Conservation (phyloP, 2,329 filamentous ascomycete genomes). For the Paraphoma chrysanthemicola region DNA sequence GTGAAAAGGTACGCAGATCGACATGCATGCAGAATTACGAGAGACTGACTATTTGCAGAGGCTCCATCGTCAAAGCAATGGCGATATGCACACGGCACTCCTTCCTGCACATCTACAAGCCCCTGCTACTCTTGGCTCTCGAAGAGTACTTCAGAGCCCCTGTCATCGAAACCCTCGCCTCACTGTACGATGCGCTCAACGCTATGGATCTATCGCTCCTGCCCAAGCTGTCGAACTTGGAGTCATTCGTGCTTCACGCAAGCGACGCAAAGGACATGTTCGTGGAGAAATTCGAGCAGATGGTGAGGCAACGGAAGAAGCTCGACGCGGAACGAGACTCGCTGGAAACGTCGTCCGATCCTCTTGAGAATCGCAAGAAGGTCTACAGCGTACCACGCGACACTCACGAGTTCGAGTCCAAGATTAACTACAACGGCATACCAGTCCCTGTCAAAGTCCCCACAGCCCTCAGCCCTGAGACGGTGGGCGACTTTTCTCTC, state of each 20-base stretch:
- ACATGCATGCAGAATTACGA: background rate
- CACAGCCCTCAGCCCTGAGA: constrained; percentile 91
- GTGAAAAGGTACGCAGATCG: constrained; percentile 67
- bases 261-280: constrained; percentile 97
- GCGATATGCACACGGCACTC: constrained; percentile 97
- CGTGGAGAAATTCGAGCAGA: constrained; percentile 94
- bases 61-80: constrained; percentile 97
- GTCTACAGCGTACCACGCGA: constrained; percentile 84
- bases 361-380: constrained; percentile 58
- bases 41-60: constrained; percentile 59
- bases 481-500: constrained; percentile 95
- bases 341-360: constrained; percentile 45
- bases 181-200: constrained; percentile 92
- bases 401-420: constrained; percentile 97
- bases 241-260: constrained; percentile 84
- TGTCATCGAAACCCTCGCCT: constrained; percentile 82
- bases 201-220: constrained; percentile 95
- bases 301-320: constrained; percentile 82
- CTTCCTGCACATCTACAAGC: constrained; percentile 99
- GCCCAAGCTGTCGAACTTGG: constrained; percentile 82
- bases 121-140: constrained; percentile 84
- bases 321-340: constrained; percentile 61
- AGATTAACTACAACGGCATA: constrained; percentile 94
- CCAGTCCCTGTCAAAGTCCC: constrained; percentile 97
- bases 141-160: constrained; percentile 98